Evolutionary conservation across 164 flowering plant genomes (phyloP), one percentile per base, ranked within the genome.

Genomic region (Pachysandra terminalis): DNA sequence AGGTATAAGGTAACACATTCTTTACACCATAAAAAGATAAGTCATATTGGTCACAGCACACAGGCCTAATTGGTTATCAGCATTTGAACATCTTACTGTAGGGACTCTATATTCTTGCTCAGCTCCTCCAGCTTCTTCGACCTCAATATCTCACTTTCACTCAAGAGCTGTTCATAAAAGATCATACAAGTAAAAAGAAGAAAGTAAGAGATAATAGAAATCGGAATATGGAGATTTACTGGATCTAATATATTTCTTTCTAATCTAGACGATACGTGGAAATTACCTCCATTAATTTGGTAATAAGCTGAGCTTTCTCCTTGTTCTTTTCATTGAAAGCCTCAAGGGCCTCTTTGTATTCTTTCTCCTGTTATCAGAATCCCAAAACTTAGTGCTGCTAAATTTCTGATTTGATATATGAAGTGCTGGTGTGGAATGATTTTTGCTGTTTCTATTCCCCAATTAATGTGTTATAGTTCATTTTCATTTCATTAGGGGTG

Each of bases 91-190:
- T 53, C 67, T 82, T 69, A 84, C 25, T 69, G 61, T 13, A 87
- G 72, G n/a, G 83, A 78, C 32, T 87, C 93, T 3, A 91, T 82
- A 66, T 79, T 75, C 80, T 83, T 89, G 91, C 88, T 87, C 71
- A 91, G 82, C 77, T 91, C 98, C 69, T 93, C 94, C 81, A 91
- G 79, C 84, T 90, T 91, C 81, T 84, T 85, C 88, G 90, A 74
- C 78, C 98, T 86, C 80, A 81, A 22, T 71, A 63, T 88, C 84
- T 93, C 97, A 65, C 97, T 93, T 75, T 93, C 97, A 67, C 75
- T 66, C 40, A 87, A 94, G 78, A 93, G 77, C 98, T 90, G 85
- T 51, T 64, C 56, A 68, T 19, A 35, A n/a, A n/a, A 8, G 26
- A 60, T 26, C 17, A 65, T 24, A 55, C 55, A 64, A 71, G 66